A percentile compares a stretch with the other conserved stretches of the same genome.
phyloP scores from a whole-genome alignment of 306 rosid species.

The Lagenaria siceraria region DNA sequence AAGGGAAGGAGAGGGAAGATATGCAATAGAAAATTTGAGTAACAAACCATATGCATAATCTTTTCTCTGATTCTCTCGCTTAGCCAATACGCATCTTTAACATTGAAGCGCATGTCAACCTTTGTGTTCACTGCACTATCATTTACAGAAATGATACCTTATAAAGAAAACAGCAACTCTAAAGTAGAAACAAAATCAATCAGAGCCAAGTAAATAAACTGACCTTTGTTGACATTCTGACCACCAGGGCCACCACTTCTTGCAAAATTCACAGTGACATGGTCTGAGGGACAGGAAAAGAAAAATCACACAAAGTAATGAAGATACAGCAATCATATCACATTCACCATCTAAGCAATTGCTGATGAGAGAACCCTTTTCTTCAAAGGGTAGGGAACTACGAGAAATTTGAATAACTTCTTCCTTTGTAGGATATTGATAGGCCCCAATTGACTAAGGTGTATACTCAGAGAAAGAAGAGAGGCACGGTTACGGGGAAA shows the following conservation, averaged over 20 bases:
- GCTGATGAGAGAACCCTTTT: background rate
- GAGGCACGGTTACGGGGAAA: too few species aligned
- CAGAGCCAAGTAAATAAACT: background rate
- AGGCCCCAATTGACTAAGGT: too few species aligned
- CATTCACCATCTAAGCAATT: background rate
- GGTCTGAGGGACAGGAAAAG: conserved; percentile 29
- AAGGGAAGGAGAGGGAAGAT: background rate
- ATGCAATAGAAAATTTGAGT: background rate
- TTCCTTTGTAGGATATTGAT: background rate
- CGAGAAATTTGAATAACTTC: background rate
- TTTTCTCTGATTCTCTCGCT: conserved; percentile 67
- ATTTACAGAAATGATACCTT: background rate
- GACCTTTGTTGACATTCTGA: conserved; percentile 89
- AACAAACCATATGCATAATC: conserved; percentile 66
- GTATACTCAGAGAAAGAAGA: too few species aligned
- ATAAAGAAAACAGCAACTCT: background rate
- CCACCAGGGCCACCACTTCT: conserved; percentile 99
- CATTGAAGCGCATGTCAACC: conserved; percentile 98
- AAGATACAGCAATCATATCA: background rate
- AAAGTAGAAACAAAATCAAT: background rate
- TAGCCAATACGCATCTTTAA: conserved; percentile 65
- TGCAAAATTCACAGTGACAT: conserved; percentile 66
- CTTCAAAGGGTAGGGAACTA: background rate
- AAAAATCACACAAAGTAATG: background rate
- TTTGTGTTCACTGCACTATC: conserved; percentile 68